phyloP scores from a whole-genome alignment of 1,139 yeast genomes.

The Magnusiomyces ingens region DNA sequence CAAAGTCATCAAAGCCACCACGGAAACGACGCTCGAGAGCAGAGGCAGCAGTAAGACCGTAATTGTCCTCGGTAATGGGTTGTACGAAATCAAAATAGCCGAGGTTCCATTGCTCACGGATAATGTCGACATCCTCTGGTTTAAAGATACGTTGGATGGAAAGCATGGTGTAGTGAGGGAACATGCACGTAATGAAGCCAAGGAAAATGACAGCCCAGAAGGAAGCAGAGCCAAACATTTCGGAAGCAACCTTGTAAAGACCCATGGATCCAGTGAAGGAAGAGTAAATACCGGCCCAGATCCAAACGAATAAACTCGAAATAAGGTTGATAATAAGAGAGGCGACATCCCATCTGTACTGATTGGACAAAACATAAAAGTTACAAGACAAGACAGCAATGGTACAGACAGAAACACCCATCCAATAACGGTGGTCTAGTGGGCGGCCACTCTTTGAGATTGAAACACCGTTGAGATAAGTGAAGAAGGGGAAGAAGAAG shows the following conservation, averaged over 20 bases:
- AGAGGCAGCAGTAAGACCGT: constrained; percentile 15
- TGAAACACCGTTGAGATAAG: constrained; percentile 52
- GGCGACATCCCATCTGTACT: constrained; percentile 92
- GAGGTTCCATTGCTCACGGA: constrained; percentile 51
- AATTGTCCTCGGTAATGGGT: constrained; percentile 12
- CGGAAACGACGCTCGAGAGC: constrained; percentile 7
- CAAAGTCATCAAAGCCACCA: neutral
- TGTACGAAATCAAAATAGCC: constrained; percentile 22
- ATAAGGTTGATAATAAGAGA: constrained; percentile 56
- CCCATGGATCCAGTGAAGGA: constrained; percentile 53
- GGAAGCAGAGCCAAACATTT: constrained; percentile 59
- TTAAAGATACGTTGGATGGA: constrained; percentile 51
- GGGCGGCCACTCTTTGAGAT: constrained; percentile 58
- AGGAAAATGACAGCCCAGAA: constrained; percentile 80
- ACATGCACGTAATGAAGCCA: constrained; percentile 63
- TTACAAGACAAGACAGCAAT: constrained; percentile 80
- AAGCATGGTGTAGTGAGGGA: constrained; percentile 71
- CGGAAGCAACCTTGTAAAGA: constrained; percentile 71
- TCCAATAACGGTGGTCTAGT: constrained; percentile 73
- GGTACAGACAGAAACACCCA: constrained; percentile 76
- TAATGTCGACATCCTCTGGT: constrained; percentile 79
- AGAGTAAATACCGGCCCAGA: constrained; percentile 94
- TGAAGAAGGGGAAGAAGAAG: constrained; percentile 76
- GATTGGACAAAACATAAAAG: constrained; percentile 69
- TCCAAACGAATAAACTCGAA: constrained; percentile 63